Evolutionary conservation across 805 yeast genomes (phyloP).

Genomic region (Sugiyamaella marilandica): DNA sequence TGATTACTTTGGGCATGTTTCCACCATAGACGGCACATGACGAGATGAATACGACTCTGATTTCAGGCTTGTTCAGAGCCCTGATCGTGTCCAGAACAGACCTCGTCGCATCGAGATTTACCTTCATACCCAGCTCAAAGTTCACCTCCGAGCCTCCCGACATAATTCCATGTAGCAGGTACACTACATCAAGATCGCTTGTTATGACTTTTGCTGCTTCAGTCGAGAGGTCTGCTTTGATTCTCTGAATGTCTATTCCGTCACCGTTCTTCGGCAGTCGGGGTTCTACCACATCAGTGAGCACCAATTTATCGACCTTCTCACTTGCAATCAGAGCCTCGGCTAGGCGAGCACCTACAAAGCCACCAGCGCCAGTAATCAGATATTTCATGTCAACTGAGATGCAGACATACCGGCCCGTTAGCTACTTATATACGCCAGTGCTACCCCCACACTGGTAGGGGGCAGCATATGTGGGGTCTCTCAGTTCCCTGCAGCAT

Average conservation of each 20-base stretch:
- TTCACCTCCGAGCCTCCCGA: conserved; percentile 26
- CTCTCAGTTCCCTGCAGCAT: too few species aligned
- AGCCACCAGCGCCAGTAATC: conserved; percentile 27
- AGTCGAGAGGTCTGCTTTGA: conserved; percentile 20
- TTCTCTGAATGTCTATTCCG: conserved; percentile 3
- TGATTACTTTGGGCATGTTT: conserved; percentile 20
- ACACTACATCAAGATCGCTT: conserved; percentile 16
- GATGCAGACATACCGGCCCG: background rate
- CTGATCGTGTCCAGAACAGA: conserved; percentile 21
- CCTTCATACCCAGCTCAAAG: conserved; percentile 25
- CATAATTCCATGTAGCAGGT: conserved; percentile 27
- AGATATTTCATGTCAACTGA: conserved; percentile 14
- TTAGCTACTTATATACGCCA: background rate
- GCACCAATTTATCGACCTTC: conserved; percentile 12
- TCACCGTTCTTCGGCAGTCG: conserved; percentile 10
- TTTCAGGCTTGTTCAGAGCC: conserved; percentile 6
- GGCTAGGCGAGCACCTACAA: conserved; percentile 24
- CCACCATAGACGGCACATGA: conserved; percentile 25
- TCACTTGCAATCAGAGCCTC: conserved; percentile 16
- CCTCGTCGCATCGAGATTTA: conserved; percentile 24
- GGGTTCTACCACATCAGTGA: conserved; percentile 24
- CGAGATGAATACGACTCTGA: conserved; percentile 23
- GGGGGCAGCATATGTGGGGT: too few species aligned
- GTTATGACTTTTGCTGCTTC: conserved; percentile 12
- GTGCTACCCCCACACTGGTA: background rate